Evolutionary conservation across 2,329 filamentous ascomycete species (phyloP), one percentile per base, ranked within the genome.

Genomic region (Scortechinia acanthostroma): DNA sequence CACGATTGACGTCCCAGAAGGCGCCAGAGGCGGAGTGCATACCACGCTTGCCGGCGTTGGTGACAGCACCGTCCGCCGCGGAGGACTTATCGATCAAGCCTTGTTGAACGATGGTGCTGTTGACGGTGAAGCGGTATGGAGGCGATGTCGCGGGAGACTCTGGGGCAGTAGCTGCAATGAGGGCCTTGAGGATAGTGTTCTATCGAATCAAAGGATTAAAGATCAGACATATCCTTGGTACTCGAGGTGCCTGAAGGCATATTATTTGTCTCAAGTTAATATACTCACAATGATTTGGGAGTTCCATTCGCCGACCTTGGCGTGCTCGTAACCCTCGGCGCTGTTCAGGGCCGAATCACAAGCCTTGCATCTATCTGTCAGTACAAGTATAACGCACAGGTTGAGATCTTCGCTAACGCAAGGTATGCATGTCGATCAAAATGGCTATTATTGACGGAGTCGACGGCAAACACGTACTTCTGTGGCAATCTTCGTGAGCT

Each of bases 1-100:
- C 69, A n/a, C 65, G 66, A 49, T 69, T 69, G 33, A 68, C 68
- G 49, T 72, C 68, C 69, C 69, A 73, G 57, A 66, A 73, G 3
- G 68, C 69, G 3, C 68, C 69, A 1, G 66, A 67, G 21, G 69
- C 69, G 15, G 66, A 66, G 55, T 73, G 69, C 69, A 73, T 71
- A 6, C 35, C 35, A 19, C 35, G 35, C 35, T 40, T 40, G 14
- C 35, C 35, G 10, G 35, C 35, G 17, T 40, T 40, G 35, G 13
- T 19, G 10, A 15, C 13, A 13, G 6, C 17, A 17, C 35, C 35
- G 10, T 40, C 35, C 35, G 35, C 35, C 13, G 35, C 35, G 35
- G 35, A 6, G 10, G 35, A 10, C 35, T 40, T 40, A 17, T 40
- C 35, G 35, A 40, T 19, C 13, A 40, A 13, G 17, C 35, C 35